Base-by-base conservation (phyloP, 139 green algal genomes). In the Chlorella sp. region DNA sequence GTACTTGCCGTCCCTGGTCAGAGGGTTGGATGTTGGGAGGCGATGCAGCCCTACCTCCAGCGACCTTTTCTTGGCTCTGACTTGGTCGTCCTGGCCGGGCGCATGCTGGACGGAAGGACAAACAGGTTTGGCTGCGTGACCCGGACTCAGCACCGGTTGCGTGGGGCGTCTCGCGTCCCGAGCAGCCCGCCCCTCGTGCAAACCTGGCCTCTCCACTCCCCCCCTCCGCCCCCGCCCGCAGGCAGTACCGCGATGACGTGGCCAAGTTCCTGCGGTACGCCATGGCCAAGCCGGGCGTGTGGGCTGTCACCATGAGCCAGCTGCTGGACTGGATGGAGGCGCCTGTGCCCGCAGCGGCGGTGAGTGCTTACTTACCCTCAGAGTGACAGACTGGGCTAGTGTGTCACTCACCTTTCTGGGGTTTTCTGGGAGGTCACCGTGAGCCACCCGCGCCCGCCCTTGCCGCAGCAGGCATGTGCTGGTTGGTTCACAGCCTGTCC, bases 311-410 rank as follows among this genome's bases (percentile, higher is more conserved):
- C 30, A 26, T 34, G 30, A 40, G 60, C 26, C 77, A 83, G 58
- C 38, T 83, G 24, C 40, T 83, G 28, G 60, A 73, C 30, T 83
- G 77, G 77, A 83, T 83, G 77, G 60, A 83, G 60, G 28, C 38
- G 4, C 76, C 76, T 1, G 76, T 80, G 46, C 70, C 70, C 3
- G 70, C 70, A 6, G 28, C 17, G 22, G 28, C 48, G 70, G 70
- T 74, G 68, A 74, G 20, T 28, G n/a, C 13, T 7, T 30, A 9
- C 60, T 17, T 26, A 14, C 24, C 4, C 9, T 8, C 11, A 14
- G 22, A 6, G 58, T 8, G 58, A 28, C 9, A 14, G 9, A 3
- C 58, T 65, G 58, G 3, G 16, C 9, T 8, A 8, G 58, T 17
- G 65, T 41, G 34, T 9, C 34, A 11, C 9, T 9, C 34, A 44